Conservation (phyloP, 306 rosid species). For the apple (Malus domestica) region DNA sequence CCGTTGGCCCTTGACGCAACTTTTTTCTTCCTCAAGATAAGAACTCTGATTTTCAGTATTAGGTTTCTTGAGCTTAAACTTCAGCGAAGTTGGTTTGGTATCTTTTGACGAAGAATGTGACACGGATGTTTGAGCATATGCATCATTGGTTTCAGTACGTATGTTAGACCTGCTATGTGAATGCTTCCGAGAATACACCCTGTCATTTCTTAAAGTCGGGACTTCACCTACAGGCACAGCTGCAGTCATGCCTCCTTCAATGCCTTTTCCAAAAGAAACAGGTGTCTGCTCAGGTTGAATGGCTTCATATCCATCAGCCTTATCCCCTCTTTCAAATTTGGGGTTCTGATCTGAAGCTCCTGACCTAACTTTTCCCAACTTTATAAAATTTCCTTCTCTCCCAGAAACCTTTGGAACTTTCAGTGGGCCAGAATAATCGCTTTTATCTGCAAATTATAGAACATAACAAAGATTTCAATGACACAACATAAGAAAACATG, state of each 20-base stretch:
- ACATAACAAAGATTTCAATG: not conserved
- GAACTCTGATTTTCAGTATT: conserved; percentile 55
- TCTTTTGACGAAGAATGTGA: conserved; percentile 66
- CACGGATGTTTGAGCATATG: conserved; percentile 31
- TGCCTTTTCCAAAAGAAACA: conserved; percentile 29
- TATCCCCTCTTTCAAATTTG: conserved; percentile 37
- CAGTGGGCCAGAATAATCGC: conserved; percentile 42
- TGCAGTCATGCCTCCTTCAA: conserved; percentile 34
- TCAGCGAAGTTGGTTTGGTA: conserved; percentile 53
- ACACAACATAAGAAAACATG: not conserved
- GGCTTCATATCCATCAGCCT: conserved; percentile 40
- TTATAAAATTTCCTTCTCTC: conserved; percentile 63
- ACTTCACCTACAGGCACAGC: conserved; percentile 24
- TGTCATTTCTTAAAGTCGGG: conserved; percentile 37
- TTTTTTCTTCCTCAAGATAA: conserved; percentile 68
- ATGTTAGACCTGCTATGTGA: conserved; percentile 50
- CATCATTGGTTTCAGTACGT: conserved; percentile 36
- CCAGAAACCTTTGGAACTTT: conserved; percentile 50
- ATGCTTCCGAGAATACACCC: conserved; percentile 39
- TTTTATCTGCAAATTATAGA: conserved; percentile 35
- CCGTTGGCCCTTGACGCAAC: conserved; percentile 79
- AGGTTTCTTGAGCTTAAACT: conserved; percentile 79
- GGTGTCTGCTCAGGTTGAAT: conserved; percentile 28
- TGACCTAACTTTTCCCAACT: conserved; percentile 63
- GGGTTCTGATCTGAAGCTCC: conserved; percentile 39